These are phyloP conservation scores for Whalleya microplaca DNA, from an alignment of 2,329 filamentous ascomycete genomes.

Conservation along the genomic window DNA sequence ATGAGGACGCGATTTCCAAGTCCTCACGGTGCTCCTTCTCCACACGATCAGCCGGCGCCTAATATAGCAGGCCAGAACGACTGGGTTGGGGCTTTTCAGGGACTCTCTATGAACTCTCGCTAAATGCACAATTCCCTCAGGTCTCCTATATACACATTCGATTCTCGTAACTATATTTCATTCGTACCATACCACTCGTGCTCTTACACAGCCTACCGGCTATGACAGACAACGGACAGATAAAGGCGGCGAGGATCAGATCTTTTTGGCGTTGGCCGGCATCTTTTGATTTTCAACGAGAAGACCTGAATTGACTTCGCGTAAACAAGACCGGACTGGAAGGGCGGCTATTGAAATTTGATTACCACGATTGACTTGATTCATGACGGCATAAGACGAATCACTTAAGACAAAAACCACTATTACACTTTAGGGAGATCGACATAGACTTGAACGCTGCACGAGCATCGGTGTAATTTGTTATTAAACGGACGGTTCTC, in stretches of 20 bases:
- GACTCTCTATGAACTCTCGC: constrained; percentile 71
- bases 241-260: constrained; percentile 31
- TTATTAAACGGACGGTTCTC: constrained; percentile 27
- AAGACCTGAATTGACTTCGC: constrained; percentile 27
- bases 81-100: constrained; percentile 69
- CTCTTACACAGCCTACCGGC: constrained; percentile 23
- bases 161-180: constrained; percentile 39
- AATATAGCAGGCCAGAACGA: constrained; percentile 54
- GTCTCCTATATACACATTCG: constrained; percentile 19
- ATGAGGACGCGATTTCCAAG: constrained; percentile 45
- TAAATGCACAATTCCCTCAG: constrained; percentile 32
- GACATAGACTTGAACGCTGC: constrained; percentile 37
- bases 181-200: constrained; percentile 20
- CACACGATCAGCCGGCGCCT: constrained; percentile 36
- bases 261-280: constrained; percentile 32
- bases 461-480: constrained; percentile 39
- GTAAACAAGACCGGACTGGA: constrained; percentile 29
- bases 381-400: constrained; percentile 39
- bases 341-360: constrained; percentile 16
- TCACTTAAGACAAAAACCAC: constrained; percentile 36
- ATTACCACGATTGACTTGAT: constrained; percentile 35
- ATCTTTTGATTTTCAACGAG: constrained; percentile 27
- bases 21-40: constrained; percentile 38
- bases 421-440: constrained; percentile 32
- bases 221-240: constrained; percentile 27